phyloP scores from a whole-genome alignment of 345 rosid genomes.

The Dovyalis caffra region DNA sequence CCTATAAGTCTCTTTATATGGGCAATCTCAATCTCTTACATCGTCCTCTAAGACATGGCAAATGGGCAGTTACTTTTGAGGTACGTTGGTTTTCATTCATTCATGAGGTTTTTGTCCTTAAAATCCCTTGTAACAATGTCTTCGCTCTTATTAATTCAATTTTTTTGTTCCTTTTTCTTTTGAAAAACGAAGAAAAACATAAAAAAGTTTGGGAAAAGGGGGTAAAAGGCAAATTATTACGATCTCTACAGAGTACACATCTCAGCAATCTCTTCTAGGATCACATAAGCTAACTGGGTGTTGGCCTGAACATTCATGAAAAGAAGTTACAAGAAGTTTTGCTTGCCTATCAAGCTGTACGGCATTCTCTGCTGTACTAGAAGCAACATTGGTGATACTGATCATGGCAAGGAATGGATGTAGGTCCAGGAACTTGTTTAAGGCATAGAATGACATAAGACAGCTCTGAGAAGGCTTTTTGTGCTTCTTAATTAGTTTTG shows the following conservation, averaged over 20 bases:
- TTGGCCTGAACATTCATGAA: neutral
- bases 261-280: neutral
- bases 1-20: constrained; percentile 79
- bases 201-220: neutral
- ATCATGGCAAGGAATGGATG: neutral
- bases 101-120: constrained; percentile 6
- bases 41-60: constrained; percentile 88
- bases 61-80: constrained; percentile 97
- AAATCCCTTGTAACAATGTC: neutral
- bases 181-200: neutral
- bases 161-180: neutral
- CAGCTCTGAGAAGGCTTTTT: neutral
- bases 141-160: neutral
- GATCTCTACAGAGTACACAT: neutral
- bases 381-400: neutral
- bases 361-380: neutral
- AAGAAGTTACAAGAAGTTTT: neutral
- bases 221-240: neutral
- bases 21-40: constrained; percentile 94
- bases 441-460: neutral
- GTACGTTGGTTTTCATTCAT: constrained; percentile 32
- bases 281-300: neutral
- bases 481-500: neutral
- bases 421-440: neutral
- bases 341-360: neutral